phyloP scores from a whole-genome alignment of 805 yeast species.

The Kodamaea jinghongensis region DNA sequence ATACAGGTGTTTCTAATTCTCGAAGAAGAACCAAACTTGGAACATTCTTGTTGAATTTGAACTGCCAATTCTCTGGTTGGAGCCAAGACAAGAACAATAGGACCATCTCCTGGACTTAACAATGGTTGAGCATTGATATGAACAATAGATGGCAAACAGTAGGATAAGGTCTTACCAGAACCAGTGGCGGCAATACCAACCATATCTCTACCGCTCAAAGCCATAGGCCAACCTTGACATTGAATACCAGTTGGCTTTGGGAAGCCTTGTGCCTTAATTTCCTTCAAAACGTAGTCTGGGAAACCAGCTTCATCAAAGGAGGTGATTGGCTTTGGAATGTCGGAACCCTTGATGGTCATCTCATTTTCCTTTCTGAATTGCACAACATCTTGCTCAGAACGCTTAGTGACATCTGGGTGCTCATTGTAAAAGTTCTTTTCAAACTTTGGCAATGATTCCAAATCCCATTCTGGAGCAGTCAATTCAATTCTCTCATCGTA shows the following conservation, averaged over 20 bases:
- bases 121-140: constrained; percentile 98
- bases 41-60: constrained; percentile 94
- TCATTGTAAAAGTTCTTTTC: constrained; percentile 95
- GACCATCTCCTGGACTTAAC: constrained; percentile 93
- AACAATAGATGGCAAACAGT: constrained; percentile 94
- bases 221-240: constrained; percentile 99
- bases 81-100: constrained; percentile 90
- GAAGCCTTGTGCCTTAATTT: constrained; percentile 90
- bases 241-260: constrained; percentile 94
- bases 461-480: constrained; percentile 78
- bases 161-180: constrained; percentile 96
- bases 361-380: constrained; percentile 79
- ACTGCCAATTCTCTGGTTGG: constrained; percentile 99
- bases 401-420: constrained; percentile 70
- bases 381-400: constrained; percentile 70
- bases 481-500: constrained; percentile 49
- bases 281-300: constrained; percentile 88
- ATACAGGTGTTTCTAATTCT: constrained; percentile 96
- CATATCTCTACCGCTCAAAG: constrained; percentile 97
- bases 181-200: constrained; percentile 99
- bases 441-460: constrained; percentile 74
- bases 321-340: constrained; percentile 93
- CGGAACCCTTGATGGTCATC: constrained; percentile 79
- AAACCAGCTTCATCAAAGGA: constrained; percentile 95
- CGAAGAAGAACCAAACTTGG: constrained; percentile 88